Conservation (phyloP, 1,284 basidiomycete genomes). For the Moniliophthora roreri region DNA sequence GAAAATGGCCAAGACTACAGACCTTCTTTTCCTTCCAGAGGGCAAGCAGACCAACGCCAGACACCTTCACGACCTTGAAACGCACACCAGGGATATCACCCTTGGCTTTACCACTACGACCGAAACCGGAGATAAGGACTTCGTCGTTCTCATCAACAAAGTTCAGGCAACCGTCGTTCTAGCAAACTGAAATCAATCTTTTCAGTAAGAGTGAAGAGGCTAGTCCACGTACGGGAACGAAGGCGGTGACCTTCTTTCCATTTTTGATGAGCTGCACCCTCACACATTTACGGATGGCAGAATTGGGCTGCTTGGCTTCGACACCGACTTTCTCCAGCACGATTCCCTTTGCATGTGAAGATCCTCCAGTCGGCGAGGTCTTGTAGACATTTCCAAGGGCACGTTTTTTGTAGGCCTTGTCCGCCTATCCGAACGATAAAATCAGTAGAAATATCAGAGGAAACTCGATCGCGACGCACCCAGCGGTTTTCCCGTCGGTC, state of each 20-base stretch:
- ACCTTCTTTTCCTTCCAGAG: slow-evolving; percentile 99
- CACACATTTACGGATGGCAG: slow-evolving; percentile 99
- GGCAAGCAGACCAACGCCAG: slow-evolving; percentile 96
- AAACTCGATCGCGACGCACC: slow-evolving; percentile 50
- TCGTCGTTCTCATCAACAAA: slow-evolving; percentile 99
- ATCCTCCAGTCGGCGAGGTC: slow-evolving; percentile 99
- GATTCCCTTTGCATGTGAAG: slow-evolving; percentile 99
- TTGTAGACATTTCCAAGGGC: slow-evolving; percentile 99
- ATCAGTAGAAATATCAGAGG: slow-evolving; percentile 12
- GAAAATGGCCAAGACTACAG: slow-evolving; percentile 21
- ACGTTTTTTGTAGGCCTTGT: slow-evolving; percentile 99
- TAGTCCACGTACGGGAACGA: slow-evolving; percentile 52
- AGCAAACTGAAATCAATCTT: slow-evolving; percentile 21
- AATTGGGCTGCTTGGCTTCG: slow-evolving; percentile 98
- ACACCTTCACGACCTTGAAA: slow-evolving; percentile 99
- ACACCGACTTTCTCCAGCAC: slow-evolving; percentile 98
- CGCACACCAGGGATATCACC: slow-evolving; percentile 97
- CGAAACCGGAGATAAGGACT: slow-evolving; percentile 99
- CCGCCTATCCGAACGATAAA: slow-evolving; percentile 64
- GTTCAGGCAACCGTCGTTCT: slow-evolving; percentile 99
- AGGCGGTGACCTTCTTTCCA: slow-evolving; percentile 99
- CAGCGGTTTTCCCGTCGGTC: slow-evolving; percentile 97
- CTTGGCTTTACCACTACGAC: slow-evolving; percentile 98
- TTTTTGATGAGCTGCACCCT: slow-evolving; percentile 99
- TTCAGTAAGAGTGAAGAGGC: background rate